A percentile compares a stretch with the other conserved stretches of the same genome.
Evolutionary conservation across 768 basidiomycete species (phyloP).

Genomic region (Galerina sulciceps): DNA sequence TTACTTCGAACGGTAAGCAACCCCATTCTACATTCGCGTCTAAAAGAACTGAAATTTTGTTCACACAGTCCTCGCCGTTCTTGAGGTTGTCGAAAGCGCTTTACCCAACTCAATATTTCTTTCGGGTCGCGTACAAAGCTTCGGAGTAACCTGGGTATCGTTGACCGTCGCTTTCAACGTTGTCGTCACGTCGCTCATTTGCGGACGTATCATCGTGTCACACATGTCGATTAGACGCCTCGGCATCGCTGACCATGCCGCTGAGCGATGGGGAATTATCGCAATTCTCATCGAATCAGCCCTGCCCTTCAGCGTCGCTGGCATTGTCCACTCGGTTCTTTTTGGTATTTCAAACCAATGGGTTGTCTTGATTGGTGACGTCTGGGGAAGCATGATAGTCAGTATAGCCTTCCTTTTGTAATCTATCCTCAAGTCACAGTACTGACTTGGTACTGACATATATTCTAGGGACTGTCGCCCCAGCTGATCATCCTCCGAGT

Average conservation of each 20-base stretch:
- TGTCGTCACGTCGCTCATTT: background rate
- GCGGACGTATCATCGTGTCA: background rate
- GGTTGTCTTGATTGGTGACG: background rate
- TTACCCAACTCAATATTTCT: background rate
- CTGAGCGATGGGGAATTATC: too few species aligned
- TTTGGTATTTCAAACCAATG: background rate
- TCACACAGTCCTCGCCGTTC: background rate
- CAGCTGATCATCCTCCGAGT: constrained; percentile 6
- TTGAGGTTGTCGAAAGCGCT: background rate
- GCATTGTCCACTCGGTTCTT: background rate
- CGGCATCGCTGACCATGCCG: too few species aligned
- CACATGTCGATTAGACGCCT: too few species aligned
- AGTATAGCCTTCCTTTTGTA: background rate
- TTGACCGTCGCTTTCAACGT: constrained; percentile 1
- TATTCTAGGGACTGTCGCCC: background rate
- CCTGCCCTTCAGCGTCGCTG: background rate
- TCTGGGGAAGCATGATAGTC: background rate
- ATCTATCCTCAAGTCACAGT: too few species aligned
- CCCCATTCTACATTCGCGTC: background rate
- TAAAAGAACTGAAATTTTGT: background rate
- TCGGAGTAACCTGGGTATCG: background rate
- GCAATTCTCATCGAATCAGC: constrained; percentile 6
- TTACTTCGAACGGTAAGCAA: background rate
- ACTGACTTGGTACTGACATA: too few species aligned
- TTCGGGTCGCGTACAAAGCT: background rate